Evolutionary conservation across 1,139 yeast genomes (phyloP), one percentile per base, ranked within the genome.

Genomic region (Sugiyamaella grinbergsii): DNA sequence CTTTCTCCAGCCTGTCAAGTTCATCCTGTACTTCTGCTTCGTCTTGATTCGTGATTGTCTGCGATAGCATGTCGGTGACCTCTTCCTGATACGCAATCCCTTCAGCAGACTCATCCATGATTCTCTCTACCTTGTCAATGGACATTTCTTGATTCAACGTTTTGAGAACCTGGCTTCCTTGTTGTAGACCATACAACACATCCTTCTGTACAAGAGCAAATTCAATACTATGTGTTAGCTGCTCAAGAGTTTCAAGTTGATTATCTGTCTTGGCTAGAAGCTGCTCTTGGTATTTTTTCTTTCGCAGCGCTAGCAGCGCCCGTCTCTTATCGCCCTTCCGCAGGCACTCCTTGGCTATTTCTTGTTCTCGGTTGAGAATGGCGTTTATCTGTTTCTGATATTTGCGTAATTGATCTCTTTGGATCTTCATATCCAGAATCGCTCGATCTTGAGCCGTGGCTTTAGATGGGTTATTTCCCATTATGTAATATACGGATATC

Each of bases 151-250:
- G 73, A 67, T 93, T 91, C 54, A 93, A 74, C 57, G 80, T 81
- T 59, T 78, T 82, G 58, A 93, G 75, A 6, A 89, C 88, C 52
- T 76, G 72, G 64, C 85, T 89, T 22, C 98, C 98, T 58, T 85
- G 84, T 58, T 81, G 76, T 42, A 93, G 73, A 0, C 97, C 96
- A 56, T 78, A 79, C 13, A 90, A 60, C 47, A 93, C 91, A 62
- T 89, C 96, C 58, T 83, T 82, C 65, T 91, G 98, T 33, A 93
- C 84, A 55, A 87, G 71, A 61, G 95, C 93, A 70, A 87, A 90
- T 69, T 93, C 98, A 38, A 93, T 85, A 28, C 86, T 63, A 34
- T 62, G 56, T 1, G 73, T 70, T 34, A 66, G 62, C 50, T 67
- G 65, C 48, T 91, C 97, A 36, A 93, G 70, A 44, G 87, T 86